Evolutionary conservation across 2,329 filamentous ascomycete species (phyloP).

Genomic region (Aspergillus sergii): DNA sequence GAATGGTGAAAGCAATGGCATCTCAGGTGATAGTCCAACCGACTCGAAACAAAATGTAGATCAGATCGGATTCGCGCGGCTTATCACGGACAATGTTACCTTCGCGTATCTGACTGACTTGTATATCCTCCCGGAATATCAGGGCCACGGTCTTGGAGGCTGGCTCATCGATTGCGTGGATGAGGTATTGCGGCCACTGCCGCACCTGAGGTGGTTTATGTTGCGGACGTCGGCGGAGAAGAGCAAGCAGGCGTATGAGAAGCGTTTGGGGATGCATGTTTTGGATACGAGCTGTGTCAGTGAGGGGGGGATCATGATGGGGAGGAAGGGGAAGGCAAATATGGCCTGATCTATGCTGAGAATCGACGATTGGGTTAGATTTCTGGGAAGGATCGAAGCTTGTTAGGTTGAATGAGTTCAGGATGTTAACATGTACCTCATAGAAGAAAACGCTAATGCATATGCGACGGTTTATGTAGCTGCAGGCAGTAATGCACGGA

Average conservation of each 20-base stretch:
- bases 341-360: slow-evolving; percentile 2
- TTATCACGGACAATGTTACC: slow-evolving; percentile 71
- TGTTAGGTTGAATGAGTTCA: no score
- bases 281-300: slow-evolving; percentile 20
- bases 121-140: slow-evolving; percentile 63
- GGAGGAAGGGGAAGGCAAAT: slow-evolving; percentile 12
- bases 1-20: not conserved
- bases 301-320: slow-evolving; percentile 14
- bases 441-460: not conserved
- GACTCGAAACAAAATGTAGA: slow-evolving; percentile 22
- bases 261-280: slow-evolving; percentile 26
- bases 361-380: not conserved
- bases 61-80: slow-evolving; percentile 61
- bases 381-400: not conserved
- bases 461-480: not conserved
- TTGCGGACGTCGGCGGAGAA: slow-evolving; percentile 39
- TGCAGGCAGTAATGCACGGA: no score
- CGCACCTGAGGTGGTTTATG: slow-evolving; percentile 61
- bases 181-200: slow-evolving; percentile 59
- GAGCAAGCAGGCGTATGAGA: slow-evolving; percentile 24
- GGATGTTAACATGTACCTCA: not conserved
- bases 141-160: slow-evolving; percentile 63
- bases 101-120: slow-evolving; percentile 72
- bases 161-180: slow-evolving; percentile 67
- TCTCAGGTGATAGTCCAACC: not conserved